A percentile compares a stretch with the other conserved stretches of the same genome.
Conservation (phyloP, 805 yeast genomes). For the Ogataea salicorniae region DNA sequence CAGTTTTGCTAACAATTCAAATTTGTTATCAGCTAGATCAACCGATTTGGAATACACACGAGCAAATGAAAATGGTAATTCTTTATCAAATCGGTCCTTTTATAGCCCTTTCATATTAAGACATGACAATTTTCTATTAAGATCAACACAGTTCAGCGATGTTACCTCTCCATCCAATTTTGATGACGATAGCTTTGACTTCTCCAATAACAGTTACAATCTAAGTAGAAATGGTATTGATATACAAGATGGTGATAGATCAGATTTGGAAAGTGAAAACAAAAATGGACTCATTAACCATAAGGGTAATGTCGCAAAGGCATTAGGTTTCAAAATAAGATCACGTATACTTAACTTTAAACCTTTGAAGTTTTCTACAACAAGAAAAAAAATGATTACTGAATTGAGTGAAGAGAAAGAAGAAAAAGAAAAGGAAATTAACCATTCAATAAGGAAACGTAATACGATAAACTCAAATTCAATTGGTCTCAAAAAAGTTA, state of each 20-base stretch:
- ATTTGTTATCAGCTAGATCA: neutral
- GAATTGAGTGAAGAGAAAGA: conserved; percentile 10
- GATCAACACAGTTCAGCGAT: conserved; percentile 8
- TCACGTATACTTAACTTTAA: conserved; percentile 37
- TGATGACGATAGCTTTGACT: neutral
- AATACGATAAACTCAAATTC: conserved; percentile 14
- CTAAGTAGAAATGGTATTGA: no score
- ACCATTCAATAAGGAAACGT: conserved; percentile 9
- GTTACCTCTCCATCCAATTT: neutral
- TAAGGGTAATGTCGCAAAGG: conserved; percentile 42
- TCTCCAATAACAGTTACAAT: neutral
- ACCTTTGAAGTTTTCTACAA: conserved; percentile 16
- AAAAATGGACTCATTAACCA: conserved; percentile 20
- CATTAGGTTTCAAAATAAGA: conserved; percentile 39
- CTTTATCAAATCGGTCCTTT: conserved; percentile 4
- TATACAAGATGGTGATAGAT: conserved; percentile 3
- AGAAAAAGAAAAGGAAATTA: conserved; percentile 8
- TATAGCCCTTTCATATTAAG: conserved; percentile 16
- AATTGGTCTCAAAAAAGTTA: conserved; percentile 16
- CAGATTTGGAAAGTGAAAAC: neutral
- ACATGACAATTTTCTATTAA: conserved; percentile 16
- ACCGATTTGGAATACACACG: neutral
- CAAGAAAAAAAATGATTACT: conserved; percentile 4
- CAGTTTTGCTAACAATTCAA: conserved; percentile 8
- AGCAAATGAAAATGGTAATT: conserved; percentile 8